These are phyloP conservation scores for Boletellus deceptivus DNA, from an alignment of 1,284 basidiomycete genomes.

Conservation along the genomic window DNA sequence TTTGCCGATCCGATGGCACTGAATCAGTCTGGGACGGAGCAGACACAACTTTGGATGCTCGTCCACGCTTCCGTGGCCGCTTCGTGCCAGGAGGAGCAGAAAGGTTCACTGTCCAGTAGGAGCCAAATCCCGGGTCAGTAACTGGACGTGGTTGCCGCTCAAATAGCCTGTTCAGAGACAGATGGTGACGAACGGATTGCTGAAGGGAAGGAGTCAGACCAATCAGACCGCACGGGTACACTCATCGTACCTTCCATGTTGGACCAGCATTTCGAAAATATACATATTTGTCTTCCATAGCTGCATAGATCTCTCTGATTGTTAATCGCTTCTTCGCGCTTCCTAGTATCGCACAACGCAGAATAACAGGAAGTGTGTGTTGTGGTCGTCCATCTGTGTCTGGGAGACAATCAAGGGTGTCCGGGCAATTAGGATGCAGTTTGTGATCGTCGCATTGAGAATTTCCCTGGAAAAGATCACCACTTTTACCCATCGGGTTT, in stretches of 20 bases:
- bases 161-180: slow-evolving; percentile 75
- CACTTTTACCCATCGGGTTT: slow-evolving; percentile 9
- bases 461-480: slow-evolving; percentile 8
- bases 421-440: slow-evolving; percentile 69
- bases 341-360: slow-evolving; percentile 77
- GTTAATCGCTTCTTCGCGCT: slow-evolving; percentile 71
- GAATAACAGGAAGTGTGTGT: slow-evolving; percentile 76
- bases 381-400: slow-evolving; percentile 74
- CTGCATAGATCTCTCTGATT: slow-evolving; percentile 77
- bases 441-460: slow-evolving; percentile 44
- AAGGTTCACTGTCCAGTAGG: slow-evolving; percentile 82
- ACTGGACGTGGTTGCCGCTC: slow-evolving; percentile 75
- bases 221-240: background rate
- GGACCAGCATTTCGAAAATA: slow-evolving; percentile 75
- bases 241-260: slow-evolving; percentile 67
- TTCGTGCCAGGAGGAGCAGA: slow-evolving; percentile 77
- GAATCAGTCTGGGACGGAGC: slow-evolving; percentile 23
- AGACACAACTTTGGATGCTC: slow-evolving; percentile 48
- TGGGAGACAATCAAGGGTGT: slow-evolving; percentile 70
- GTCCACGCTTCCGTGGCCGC: slow-evolving; percentile 75
- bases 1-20: slow-evolving; percentile 27
- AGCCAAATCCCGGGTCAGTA: slow-evolving; percentile 79
- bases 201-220: slow-evolving; percentile 29
- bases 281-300: slow-evolving; percentile 78
- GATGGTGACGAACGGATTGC: slow-evolving; percentile 82